Conservation (phyloP, 192 early-diverging fungal genomes). For the Gigaspora rosea region DNA sequence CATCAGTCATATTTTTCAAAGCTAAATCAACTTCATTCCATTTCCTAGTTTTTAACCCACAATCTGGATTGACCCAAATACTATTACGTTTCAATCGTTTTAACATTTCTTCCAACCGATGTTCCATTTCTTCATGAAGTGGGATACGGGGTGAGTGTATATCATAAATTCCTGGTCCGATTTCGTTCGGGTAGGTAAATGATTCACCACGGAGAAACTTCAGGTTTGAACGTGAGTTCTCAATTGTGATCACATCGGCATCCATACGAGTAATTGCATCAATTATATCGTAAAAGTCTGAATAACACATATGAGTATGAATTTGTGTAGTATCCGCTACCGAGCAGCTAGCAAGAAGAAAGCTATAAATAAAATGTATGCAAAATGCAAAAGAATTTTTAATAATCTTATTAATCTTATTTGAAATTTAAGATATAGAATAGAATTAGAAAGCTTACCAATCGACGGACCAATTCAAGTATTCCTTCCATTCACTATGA, state of each 20-base stretch:
- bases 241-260: slow-evolving; percentile 97
- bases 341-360: slow-evolving; percentile 86
- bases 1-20: slow-evolving; percentile 81
- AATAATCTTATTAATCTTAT: too few species aligned
- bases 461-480: slow-evolving; percentile 95
- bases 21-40: slow-evolving; percentile 94
- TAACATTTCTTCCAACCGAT: slow-evolving; percentile 73
- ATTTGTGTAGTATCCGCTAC: slow-evolving; percentile 90
- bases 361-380: slow-evolving; percentile 45
- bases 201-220: slow-evolving; percentile 85
- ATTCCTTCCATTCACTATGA: slow-evolving; percentile 79
- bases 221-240: slow-evolving; percentile 96
- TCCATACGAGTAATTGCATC: slow-evolving; percentile 88
- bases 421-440: too few species aligned
- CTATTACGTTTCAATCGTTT: slow-evolving; percentile 79
- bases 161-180: slow-evolving; percentile 97
- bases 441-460: too few species aligned
- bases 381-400: too few species aligned
- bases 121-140: slow-evolving; percentile 83
- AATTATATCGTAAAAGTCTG: slow-evolving; percentile 99
- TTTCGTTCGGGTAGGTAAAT: slow-evolving; percentile 83
- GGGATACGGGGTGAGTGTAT: slow-evolving; percentile 99
- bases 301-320: slow-evolving; percentile 99
- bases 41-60: slow-evolving; percentile 94
- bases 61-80: slow-evolving; percentile 98